Percentiles rank a stretch among this genome's conserved stretches.
phyloP scores from a whole-genome alignment of 148 eudicot species.

The Camellia granthamiana region DNA sequence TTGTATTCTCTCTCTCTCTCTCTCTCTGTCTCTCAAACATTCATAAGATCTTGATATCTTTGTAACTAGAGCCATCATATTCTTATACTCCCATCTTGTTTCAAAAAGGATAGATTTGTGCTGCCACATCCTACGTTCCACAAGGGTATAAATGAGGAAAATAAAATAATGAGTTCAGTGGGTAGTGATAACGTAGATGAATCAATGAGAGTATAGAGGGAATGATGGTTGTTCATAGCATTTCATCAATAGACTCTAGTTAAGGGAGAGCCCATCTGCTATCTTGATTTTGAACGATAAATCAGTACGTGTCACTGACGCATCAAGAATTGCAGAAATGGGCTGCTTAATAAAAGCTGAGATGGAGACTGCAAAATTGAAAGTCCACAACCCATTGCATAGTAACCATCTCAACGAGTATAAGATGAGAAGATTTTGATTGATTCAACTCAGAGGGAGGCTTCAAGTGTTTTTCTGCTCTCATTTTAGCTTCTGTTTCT shows the following conservation, averaged over 20 bases:
- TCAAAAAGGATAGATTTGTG: neutral
- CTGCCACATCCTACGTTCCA: neutral
- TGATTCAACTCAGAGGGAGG: too few species aligned
- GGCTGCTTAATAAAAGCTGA: too few species aligned
- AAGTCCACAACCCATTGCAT: too few species aligned
- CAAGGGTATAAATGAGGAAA: conserved; percentile 1
- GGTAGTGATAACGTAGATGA: neutral
- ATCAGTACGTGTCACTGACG: too few species aligned
- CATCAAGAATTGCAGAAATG: too few species aligned
- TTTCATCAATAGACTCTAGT: neutral
- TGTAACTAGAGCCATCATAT: neutral
- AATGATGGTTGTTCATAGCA: neutral
- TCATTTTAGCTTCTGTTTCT: too few species aligned
- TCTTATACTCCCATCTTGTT: neutral
- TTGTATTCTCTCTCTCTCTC: too few species aligned
- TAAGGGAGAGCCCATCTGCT: neutral
- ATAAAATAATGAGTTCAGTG: neutral
- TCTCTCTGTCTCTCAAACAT: neutral
- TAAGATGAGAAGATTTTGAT: too few species aligned
- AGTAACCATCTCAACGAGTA: too few species aligned
- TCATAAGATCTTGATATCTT: neutral
- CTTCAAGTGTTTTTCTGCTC: too few species aligned
- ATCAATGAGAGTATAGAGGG: neutral
- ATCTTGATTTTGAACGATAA: too few species aligned
- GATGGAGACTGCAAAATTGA: too few species aligned